phyloP scores from a whole-genome alignment of 139 green algal species.

The Coelastrella sp. region DNA sequence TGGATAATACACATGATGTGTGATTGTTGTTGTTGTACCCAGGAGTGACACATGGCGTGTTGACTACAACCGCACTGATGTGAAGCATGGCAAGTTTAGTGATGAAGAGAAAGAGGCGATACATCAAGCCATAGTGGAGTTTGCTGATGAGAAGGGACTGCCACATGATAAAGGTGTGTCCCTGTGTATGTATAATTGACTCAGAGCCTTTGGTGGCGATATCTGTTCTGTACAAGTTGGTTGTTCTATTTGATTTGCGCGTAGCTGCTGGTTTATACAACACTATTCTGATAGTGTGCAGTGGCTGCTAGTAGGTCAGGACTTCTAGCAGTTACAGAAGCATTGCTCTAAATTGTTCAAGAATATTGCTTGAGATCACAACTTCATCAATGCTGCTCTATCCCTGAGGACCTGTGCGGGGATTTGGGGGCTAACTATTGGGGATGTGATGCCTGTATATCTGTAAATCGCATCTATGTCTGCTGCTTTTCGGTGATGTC shows the following conservation, averaged over 20 bases:
- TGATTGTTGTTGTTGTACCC: neutral
- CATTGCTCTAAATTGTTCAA: no score
- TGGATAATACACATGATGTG: no score
- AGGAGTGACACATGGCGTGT: slow-evolving; percentile 56
- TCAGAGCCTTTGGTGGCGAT: neutral
- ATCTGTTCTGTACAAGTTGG: neutral
- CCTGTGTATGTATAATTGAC: neutral
- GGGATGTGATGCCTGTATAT: no score
- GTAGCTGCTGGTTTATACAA: no score
- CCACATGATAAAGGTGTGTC: neutral
- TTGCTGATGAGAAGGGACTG: neutral
- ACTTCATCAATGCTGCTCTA: no score
- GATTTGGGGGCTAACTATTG: no score
- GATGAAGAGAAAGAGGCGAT: slow-evolving; percentile 64
- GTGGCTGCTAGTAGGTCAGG: neutral
- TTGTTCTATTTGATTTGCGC: no score
- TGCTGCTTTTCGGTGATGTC: neutral
- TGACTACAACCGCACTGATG: slow-evolving; percentile 60
- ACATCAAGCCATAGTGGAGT: slow-evolving; percentile 48
- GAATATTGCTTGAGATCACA: no score
- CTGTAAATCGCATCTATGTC: neutral
- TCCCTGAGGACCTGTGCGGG: no score
- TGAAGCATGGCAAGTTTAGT: slow-evolving; percentile 73
- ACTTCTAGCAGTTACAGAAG: no score
- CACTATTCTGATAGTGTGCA: neutral